phyloP scores from a whole-genome alignment of 768 basidiomycete genomes.

The Russula abietina region DNA sequence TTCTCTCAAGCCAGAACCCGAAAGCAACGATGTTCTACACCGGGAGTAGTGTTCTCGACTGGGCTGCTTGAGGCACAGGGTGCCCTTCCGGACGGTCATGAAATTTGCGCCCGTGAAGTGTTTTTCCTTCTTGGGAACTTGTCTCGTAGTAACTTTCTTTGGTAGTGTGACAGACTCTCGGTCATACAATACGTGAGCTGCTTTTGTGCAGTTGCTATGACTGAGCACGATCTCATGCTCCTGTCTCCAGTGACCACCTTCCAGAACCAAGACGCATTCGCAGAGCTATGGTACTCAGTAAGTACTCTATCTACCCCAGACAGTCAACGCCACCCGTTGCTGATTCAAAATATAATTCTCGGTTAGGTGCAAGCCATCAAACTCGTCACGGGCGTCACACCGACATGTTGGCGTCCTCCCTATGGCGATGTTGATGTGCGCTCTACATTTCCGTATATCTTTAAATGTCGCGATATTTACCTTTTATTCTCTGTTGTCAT shows the following conservation, averaged over 20 bases:
- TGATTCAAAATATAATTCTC: constrained; percentile 7
- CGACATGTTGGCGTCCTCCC: constrained; percentile 57
- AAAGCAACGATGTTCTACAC: constrained; percentile 62
- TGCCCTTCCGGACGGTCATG: constrained; percentile 49
- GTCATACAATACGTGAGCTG: constrained; percentile 43
- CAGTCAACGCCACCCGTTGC: not conserved
- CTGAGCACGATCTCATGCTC: too few species aligned
- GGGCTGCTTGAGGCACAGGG: constrained; percentile 53
- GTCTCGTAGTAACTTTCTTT: too few species aligned
- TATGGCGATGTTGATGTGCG: constrained; percentile 56
- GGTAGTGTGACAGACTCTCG: too few species aligned
- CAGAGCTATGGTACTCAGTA: constrained; percentile 72
- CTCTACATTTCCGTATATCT: not conserved
- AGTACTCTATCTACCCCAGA: constrained; percentile 23
- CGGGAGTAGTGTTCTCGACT: constrained; percentile 51
- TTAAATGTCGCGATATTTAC: not conserved
- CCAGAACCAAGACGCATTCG: constrained; percentile 67
- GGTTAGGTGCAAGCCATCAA: constrained; percentile 46
- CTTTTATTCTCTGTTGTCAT: not conserved
- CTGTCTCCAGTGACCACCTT: too few species aligned
- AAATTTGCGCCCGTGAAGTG: constrained; percentile 56
- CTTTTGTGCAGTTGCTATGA: too few species aligned
- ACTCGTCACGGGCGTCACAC: constrained; percentile 49
- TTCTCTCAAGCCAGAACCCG: constrained; percentile 45
- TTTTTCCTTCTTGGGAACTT: not conserved